phyloP scores from a whole-genome alignment of 352 stramenopile genomes.

The Phytophthora ramorum region DNA sequence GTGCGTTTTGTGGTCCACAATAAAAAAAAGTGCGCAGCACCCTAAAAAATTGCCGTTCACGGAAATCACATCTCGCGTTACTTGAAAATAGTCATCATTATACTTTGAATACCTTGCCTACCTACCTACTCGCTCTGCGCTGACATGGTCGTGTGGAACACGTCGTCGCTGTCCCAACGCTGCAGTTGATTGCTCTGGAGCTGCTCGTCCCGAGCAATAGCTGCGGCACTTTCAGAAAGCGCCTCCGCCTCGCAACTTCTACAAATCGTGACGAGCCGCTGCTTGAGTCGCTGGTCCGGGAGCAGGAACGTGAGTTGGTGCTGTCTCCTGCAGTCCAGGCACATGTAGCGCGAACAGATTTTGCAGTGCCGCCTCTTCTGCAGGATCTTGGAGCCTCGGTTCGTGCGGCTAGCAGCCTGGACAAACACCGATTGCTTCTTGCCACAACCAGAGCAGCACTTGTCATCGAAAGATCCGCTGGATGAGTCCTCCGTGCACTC shows the following conservation, averaged over 20 bases:
- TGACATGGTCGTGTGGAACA: constrained; percentile 19
- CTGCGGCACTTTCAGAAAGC: constrained; percentile 17
- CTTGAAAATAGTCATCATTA: constrained; percentile 30
- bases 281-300: constrained; percentile 31
- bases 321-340: constrained; percentile 53
- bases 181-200: constrained; percentile 20
- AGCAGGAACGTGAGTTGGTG: constrained; percentile 44
- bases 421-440: constrained; percentile 39
- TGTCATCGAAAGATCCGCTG: constrained; percentile 14
- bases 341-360: constrained; percentile 54
- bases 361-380: constrained; percentile 41
- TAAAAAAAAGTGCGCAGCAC: too few species aligned
- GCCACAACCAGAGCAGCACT: constrained; percentile 29
- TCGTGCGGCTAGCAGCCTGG: constrained; percentile 26
- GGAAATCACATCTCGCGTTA: too few species aligned
- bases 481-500: constrained; percentile 16
- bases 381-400: constrained; percentile 26
- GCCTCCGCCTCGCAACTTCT: constrained; percentile 26
- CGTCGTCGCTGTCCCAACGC: constrained; percentile 20
- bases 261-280: constrained; percentile 41
- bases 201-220: constrained; percentile 36
- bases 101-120: constrained; percentile 19
- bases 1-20: too few species aligned
- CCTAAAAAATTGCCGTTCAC: neutral
- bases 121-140: constrained; percentile 20